phyloP scores from a whole-genome alignment of 1,284 basidiomycete genomes.

The Pyrrhoderma noxium region DNA sequence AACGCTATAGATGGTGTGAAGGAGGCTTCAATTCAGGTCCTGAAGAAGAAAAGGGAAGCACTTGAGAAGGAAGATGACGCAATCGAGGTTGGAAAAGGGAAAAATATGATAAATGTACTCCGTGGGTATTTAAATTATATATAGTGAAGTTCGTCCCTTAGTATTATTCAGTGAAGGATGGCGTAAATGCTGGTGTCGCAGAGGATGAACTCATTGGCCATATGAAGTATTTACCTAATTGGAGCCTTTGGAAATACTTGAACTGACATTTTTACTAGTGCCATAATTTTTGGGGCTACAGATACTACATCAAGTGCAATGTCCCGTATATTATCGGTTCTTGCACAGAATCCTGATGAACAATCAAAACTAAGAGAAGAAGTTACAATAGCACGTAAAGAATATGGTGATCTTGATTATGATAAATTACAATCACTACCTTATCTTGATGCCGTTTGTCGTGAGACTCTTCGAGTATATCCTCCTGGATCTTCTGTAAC shows the following conservation, averaged over 20 bases:
- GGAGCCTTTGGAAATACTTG: conserved; percentile 1
- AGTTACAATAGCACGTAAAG: conserved; percentile 21
- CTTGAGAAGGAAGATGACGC: conserved; percentile 22
- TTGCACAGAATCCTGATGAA: conserved; percentile 23
- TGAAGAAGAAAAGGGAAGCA: conserved; percentile 20
- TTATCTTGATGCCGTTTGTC: conserved; percentile 21
- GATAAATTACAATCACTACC: conserved; percentile 20
- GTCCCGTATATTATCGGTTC: conserved; percentile 24
- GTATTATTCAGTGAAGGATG: conserved; percentile 6
- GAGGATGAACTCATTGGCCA: conserved; percentile 25
- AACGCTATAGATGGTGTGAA: conserved; percentile 10
- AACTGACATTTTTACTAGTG: conserved; percentile 21
- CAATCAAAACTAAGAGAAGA: conserved; percentile 27
- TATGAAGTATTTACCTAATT: conserved; percentile 15
- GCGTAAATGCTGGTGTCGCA: conserved; percentile 1
- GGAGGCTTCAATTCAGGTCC: conserved; percentile 6
- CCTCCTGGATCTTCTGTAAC: background rate
- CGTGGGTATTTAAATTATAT: conserved; percentile 35
- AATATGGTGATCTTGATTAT: conserved; percentile 18
- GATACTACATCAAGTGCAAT: conserved; percentile 27
- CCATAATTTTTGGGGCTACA: conserved; percentile 25
- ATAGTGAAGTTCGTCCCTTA: conserved; percentile 14
- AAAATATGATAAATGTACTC: conserved; percentile 29
- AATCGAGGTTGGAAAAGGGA: conserved; percentile 22
- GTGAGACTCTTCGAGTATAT: conserved; percentile 21